A percentile compares a stretch with the other conserved stretches of the same genome.
Evolutionary conservation across 2,329 filamentous ascomycete species (phyloP).

Genomic region (Fusarium sp.): DNA sequence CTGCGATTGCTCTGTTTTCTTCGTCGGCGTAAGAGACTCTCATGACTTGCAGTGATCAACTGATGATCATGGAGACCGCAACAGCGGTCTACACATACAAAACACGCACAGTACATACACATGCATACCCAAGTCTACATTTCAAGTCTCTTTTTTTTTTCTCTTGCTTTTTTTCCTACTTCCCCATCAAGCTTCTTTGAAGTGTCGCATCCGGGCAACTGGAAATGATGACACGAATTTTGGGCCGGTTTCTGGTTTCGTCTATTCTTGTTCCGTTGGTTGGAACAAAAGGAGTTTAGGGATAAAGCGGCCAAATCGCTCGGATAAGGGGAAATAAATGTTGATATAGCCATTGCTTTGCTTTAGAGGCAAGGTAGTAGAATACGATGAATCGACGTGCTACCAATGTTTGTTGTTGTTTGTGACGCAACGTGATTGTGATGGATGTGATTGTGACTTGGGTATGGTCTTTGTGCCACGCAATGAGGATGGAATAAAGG

Average conservation of each 20-base stretch:
- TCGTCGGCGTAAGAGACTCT: background rate
- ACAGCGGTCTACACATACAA: background rate
- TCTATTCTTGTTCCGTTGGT: slow-evolving; percentile 28
- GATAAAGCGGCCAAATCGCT: slow-evolving; percentile 27
- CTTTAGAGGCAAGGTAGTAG: slow-evolving; percentile 17
- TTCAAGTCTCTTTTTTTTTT: background rate
- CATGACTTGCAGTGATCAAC: background rate
- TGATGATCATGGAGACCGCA: background rate
- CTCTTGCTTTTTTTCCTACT: background rate
- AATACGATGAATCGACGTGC: slow-evolving; percentile 27
- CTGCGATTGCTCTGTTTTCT: slow-evolving; percentile 60
- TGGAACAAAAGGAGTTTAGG: slow-evolving; percentile 31
- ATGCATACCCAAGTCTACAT: slow-evolving; percentile 11
- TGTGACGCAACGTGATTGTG: background rate
- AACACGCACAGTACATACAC: background rate
- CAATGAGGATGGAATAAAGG: background rate
- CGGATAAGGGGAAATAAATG: slow-evolving; percentile 13
- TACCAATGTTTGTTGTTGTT: background rate
- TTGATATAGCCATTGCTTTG: slow-evolving; percentile 4
- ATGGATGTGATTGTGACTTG: background rate
- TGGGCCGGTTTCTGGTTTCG: slow-evolving; percentile 26
- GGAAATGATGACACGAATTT: slow-evolving; percentile 12
- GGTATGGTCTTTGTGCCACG: background rate
- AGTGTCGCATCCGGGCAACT: background rate
- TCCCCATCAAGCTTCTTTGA: background rate